Evolutionary conservation across 495 filamentous ascomycete genomes (phyloP).

Genomic region (Tetracladium marchalianum): DNA sequence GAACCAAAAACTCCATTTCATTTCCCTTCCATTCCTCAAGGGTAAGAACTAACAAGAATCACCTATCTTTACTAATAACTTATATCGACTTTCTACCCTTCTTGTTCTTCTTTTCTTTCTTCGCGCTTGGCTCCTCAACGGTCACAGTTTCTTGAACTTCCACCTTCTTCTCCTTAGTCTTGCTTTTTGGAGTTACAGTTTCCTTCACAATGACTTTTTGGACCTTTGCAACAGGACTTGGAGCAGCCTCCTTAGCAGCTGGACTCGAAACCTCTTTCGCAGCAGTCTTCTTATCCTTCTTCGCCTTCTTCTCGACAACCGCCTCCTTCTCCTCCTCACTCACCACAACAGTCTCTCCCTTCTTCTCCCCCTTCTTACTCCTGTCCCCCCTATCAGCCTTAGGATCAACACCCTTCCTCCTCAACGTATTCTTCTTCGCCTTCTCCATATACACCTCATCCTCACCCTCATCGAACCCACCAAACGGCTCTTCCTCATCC

Average conservation of each 20-base stretch:
- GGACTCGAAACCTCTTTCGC: conserved; percentile 18
- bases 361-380: conserved; percentile 6
- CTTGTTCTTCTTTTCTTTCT: too few species aligned
- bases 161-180: too few species aligned
- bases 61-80: too few species aligned
- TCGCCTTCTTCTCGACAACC: conserved; percentile 12
- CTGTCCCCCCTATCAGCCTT: conserved; percentile 17
- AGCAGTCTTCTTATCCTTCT: conserved; percentile 9
- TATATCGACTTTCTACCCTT: too few species aligned
- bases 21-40: too few species aligned
- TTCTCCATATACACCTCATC: conserved; percentile 69
- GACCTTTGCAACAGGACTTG: too few species aligned
- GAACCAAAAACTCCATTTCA: too few species aligned
- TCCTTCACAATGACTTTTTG: too few species aligned
- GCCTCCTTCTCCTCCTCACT: conserved; percentile 11
- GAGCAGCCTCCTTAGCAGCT: conserved; percentile 13
- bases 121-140: too few species aligned
- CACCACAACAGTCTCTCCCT: neutral
- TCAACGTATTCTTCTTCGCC: conserved; percentile 52
- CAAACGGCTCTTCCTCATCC: conserved; percentile 50
- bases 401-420: conserved; percentile 43
- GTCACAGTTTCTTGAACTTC: too few species aligned
- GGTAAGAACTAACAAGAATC: too few species aligned
- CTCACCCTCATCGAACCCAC: conserved; percentile 81
- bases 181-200: too few species aligned